Conservation (phyloP, 768 basidiomycete species). For the Holtermannia corniformis region DNA sequence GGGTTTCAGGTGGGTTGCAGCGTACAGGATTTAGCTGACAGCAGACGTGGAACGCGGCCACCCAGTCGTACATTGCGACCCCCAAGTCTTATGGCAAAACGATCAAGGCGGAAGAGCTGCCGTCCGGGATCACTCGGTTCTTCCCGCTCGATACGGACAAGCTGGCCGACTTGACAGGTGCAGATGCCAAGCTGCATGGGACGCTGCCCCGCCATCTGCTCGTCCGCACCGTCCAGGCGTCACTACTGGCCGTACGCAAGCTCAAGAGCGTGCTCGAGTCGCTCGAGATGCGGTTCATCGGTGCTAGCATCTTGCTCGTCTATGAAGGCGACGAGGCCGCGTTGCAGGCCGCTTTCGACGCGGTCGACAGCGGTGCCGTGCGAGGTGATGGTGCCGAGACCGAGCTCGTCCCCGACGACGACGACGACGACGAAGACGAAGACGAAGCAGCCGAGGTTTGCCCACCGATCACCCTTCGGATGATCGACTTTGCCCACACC, state of each 20-base stretch:
- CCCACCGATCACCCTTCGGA: constrained; percentile 55
- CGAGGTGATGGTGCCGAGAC: constrained; percentile 6
- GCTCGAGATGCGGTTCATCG: constrained; percentile 70
- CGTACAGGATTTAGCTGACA: not conserved
- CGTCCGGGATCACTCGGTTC: constrained; percentile 65
- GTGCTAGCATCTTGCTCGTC: constrained; percentile 67
- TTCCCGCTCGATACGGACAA: constrained; percentile 50
- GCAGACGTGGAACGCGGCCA: constrained; percentile 63
- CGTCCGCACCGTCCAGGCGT: constrained; percentile 51
- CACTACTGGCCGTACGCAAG: constrained; percentile 46
- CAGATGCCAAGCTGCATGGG: constrained; percentile 8
- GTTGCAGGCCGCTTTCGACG: constrained; percentile 38
- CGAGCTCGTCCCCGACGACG: constrained; percentile 33
- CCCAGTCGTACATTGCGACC: constrained; percentile 52
- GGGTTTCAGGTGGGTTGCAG: constrained; percentile 67
- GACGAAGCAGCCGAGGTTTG: constrained; percentile 27
- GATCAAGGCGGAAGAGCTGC: constrained; percentile 58
- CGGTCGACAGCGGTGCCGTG: constrained; percentile 6
- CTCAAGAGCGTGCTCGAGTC: constrained; percentile 49
- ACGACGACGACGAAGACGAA: constrained; percentile 20
- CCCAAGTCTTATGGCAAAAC: constrained; percentile 63
- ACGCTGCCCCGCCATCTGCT: constrained; percentile 41
- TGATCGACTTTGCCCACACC: constrained; percentile 96
- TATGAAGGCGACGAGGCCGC: constrained; percentile 57
- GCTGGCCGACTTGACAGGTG: not conserved